These are phyloP conservation scores for Bryoerythrophyllum caledonicum DNA, from an alignment of 225 moss, liverwort and hornwort genomes.

Conservation along the genomic window DNA sequence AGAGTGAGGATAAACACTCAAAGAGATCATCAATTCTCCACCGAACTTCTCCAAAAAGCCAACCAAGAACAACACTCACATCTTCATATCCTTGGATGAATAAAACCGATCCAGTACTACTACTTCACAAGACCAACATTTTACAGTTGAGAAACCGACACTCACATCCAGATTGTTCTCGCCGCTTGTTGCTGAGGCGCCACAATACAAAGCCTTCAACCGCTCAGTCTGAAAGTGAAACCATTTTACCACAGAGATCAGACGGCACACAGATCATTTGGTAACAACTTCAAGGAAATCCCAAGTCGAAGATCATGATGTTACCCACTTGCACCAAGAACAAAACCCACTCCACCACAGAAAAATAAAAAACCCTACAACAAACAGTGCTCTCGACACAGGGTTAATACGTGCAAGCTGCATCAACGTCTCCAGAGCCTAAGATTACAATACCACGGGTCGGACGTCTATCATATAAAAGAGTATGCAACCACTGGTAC, in stretches of 20 bases:
- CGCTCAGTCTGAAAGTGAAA: background rate
- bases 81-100: too few relatives aligned
- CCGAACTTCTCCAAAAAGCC: too few relatives aligned
- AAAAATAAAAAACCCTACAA: constrained; percentile 9
- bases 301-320: background rate
- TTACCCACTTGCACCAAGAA: background rate
- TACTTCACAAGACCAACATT: background rate
- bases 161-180: constrained; percentile 1
- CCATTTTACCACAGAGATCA: background rate
- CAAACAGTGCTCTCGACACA: background rate
- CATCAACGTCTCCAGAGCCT: background rate
- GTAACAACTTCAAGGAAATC: background rate
- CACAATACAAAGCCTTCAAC: background rate
- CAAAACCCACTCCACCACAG: background rate
- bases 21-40: too few relatives aligned
- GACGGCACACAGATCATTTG: too few relatives aligned
- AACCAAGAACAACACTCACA: too few relatives aligned
- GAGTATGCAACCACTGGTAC: too few relatives aligned
- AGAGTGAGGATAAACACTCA: too few relatives aligned
- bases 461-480: background rate
- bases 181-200: background rate
- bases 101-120: background rate
- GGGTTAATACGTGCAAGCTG: background rate
- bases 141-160: background rate
- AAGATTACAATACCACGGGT: background rate